phyloP scores from a whole-genome alignment of 345 rosid species.

The Erodium maritimum region DNA sequence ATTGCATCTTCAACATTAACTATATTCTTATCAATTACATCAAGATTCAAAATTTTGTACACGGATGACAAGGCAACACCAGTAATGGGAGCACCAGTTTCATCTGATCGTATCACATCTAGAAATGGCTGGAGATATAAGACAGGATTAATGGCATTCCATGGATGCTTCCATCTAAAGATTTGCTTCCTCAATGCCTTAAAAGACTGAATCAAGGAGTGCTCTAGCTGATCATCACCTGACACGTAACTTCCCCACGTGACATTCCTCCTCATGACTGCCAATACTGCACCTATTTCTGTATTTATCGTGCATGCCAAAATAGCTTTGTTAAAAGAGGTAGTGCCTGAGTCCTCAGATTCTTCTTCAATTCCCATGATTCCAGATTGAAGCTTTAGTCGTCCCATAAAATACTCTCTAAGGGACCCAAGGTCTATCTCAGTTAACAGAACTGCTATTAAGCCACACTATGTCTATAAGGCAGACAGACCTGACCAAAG shows the following conservation, averaged over 20 bases:
- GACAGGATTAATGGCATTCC: conserved; percentile 75
- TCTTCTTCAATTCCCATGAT: conserved; percentile 90
- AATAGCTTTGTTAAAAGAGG: conserved; percentile 43
- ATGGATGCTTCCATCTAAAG: conserved; percentile 77
- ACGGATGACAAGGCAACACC: conserved; percentile 87
- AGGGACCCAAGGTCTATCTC: conserved; percentile 19
- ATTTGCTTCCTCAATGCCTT: conserved; percentile 76
- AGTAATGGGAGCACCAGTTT: conserved; percentile 92
- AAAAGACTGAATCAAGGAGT: conserved; percentile 78
- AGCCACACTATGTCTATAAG: conserved; percentile 8
- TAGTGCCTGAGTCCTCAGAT: conserved; percentile 66
- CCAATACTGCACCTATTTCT: conserved; percentile 86
- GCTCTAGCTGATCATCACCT: conserved; percentile 91
- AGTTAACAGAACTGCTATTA: conserved; percentile 5
- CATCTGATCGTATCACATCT: conserved; percentile 82
- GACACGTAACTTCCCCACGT: conserved; percentile 93
- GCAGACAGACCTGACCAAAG: conserved; percentile 13
- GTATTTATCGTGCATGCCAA: conserved; percentile 77
- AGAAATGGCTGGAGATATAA: conserved; percentile 83
- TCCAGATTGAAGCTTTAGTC: conserved; percentile 77
- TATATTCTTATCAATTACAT: conserved; percentile 65
- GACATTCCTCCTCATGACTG: conserved; percentile 97
- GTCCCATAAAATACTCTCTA: conserved; percentile 50
- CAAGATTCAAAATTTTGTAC: conserved; percentile 70
- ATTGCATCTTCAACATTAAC: conserved; percentile 80